Percentiles rank a stretch among this genome's conserved stretches.
Conservation (phyloP, 2,329 filamentous ascomycete genomes). For the Didymosphaeria variabile region DNA sequence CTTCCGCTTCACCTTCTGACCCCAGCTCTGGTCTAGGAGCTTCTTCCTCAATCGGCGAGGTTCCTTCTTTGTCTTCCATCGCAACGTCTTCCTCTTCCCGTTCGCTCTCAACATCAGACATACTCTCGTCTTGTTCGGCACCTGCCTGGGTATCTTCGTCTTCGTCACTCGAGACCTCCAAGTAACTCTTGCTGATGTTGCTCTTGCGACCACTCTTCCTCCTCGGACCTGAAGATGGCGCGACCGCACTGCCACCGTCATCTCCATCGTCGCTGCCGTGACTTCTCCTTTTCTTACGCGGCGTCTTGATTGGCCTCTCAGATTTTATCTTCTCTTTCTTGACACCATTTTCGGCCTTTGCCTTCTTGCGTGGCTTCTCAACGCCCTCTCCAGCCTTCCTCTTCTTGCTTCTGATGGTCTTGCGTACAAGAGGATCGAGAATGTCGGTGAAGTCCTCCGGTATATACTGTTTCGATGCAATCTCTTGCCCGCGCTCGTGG, state of each 20-base stretch:
- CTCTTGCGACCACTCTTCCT: constrained; percentile 54
- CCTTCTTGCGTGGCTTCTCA: constrained; percentile 47
- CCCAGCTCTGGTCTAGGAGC: constrained; percentile 23
- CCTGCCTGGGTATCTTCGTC: constrained; percentile 48
- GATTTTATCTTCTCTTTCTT: constrained; percentile 45
- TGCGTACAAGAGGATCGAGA: constrained; percentile 80
- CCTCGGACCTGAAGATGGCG: constrained; percentile 52
- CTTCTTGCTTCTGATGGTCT: constrained; percentile 69
- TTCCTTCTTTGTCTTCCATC: constrained; percentile 32
- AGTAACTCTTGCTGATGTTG: constrained; percentile 54
- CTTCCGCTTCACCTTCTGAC: constrained; percentile 10
- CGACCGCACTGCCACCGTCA: constrained; percentile 30
- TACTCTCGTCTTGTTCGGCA: constrained; percentile 33
- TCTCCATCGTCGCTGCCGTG: constrained; percentile 48
- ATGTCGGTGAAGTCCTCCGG: constrained; percentile 77
- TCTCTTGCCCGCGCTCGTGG: constrained; percentile 81
- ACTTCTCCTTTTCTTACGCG: constrained; percentile 45
- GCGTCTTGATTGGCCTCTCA: constrained; percentile 47
- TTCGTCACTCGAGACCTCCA: constrained; percentile 55
- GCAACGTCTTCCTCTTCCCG: constrained; percentile 40
- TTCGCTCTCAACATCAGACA: constrained; percentile 26
- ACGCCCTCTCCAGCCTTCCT: constrained; percentile 41
- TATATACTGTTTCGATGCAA: constrained; percentile 85
- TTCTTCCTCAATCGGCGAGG: constrained; percentile 21
- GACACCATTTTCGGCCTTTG: constrained; percentile 36